A percentile compares a stretch with the other conserved stretches of the same genome.
Conservation (phyloP, 2,329 filamentous ascomycete genomes). For the Colletotrichum aenigma region DNA sequence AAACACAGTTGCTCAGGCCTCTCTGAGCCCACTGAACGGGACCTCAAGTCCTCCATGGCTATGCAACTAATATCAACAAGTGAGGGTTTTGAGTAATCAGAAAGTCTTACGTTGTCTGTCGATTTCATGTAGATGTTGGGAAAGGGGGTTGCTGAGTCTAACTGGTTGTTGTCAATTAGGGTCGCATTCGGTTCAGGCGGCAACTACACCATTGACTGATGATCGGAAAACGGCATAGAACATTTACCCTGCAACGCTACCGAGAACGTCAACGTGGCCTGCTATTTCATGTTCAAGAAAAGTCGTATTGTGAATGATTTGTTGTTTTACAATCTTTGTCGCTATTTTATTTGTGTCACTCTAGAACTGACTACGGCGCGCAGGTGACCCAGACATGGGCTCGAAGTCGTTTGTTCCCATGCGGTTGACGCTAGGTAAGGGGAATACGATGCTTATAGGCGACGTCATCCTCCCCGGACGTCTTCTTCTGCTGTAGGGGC, state of each 20-base stretch:
- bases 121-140: not conserved
- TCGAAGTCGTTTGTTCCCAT: constrained; percentile 4
- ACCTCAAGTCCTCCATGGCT: not conserved
- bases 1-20: not conserved
- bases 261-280: not conserved
- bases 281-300: not conserved
- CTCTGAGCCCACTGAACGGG: not conserved
- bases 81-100: not conserved
- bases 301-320: not conserved
- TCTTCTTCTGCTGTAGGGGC: not conserved
- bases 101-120: not conserved
- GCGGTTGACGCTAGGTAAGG: constrained; percentile 10
- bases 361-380: not conserved
- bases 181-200: not conserved
- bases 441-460: constrained; percentile 16
- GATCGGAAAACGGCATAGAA: not conserved
- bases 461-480: constrained; percentile 3
- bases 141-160: not conserved
- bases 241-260: not conserved
- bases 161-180: not conserved
- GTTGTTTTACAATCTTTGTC: not conserved
- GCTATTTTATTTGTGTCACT: not conserved
- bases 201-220: not conserved
- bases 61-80: not conserved
- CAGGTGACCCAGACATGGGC: constrained; percentile 1